These are phyloP conservation scores for Rhizopus delemar DNA, from an alignment of 371 early-diverging fungal species.

Conservation along the genomic window DNA sequence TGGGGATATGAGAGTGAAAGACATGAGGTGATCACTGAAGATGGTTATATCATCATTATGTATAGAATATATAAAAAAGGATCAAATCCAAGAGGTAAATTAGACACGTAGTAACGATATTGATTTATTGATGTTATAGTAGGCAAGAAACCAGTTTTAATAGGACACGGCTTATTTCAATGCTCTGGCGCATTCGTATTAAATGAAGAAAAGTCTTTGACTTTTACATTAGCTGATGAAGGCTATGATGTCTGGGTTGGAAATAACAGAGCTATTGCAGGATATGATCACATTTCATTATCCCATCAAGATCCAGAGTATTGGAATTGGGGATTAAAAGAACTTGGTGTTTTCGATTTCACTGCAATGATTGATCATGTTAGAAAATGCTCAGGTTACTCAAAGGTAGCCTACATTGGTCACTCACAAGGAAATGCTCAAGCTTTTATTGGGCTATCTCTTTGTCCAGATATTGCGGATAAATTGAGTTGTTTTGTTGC, in stretches of 20 bases:
- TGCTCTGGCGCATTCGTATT: conserved; percentile 58
- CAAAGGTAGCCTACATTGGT: conserved; percentile 55
- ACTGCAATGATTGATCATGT: conserved; percentile 50
- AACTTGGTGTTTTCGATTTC: conserved; percentile 53
- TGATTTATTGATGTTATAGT: neutral
- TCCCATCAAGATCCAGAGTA: conserved; percentile 42
- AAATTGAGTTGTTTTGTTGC: conserved; percentile 57
- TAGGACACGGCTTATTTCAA: conserved; percentile 67
- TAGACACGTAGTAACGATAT: neutral
- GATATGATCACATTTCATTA: conserved; percentile 29
- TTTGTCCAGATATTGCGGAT: conserved; percentile 40
- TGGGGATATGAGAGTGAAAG: conserved; percentile 45
- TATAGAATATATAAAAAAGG: conserved; percentile 36
- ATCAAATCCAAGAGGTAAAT: conserved; percentile 14
- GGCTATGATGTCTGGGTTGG: conserved; percentile 62
- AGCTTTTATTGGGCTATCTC: conserved; percentile 50
- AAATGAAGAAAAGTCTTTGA: conserved; percentile 53
- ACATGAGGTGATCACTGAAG: conserved; percentile 43
- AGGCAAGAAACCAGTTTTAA: conserved; percentile 45
- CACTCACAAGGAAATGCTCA: conserved; percentile 66
- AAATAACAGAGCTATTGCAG: conserved; percentile 40
- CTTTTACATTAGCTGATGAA: conserved; percentile 51
- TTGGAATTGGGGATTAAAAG: conserved; percentile 62
- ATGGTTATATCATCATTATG: conserved; percentile 47
- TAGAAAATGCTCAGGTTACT: conserved; percentile 11